A percentile compares a stretch with the other conserved stretches of the same genome.
Evolutionary conservation across 164 flowering plant species (phyloP).

Genomic region (Aristolochia fimbriata): DNA sequence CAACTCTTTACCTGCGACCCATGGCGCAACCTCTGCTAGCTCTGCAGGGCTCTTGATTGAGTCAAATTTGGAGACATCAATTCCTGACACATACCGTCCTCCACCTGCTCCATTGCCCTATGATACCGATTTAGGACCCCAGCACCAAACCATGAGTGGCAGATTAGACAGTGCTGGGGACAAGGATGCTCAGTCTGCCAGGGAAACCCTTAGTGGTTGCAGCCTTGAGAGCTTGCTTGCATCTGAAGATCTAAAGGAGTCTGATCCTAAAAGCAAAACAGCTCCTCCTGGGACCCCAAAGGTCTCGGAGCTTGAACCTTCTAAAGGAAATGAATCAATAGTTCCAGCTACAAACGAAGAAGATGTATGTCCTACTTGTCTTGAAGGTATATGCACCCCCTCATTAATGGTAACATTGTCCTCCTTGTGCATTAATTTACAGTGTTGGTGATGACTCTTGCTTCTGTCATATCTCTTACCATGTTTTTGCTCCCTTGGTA

Average conservation of each 20-base stretch:
- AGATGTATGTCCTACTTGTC: constrained; percentile 79
- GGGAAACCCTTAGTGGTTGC: constrained; percentile 21
- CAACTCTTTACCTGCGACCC: constrained; percentile 33
- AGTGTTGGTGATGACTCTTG: not conserved
- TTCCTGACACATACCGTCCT: constrained; percentile 57
- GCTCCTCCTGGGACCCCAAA: constrained; percentile 34
- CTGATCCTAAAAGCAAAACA: constrained; percentile 27
- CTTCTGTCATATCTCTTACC: too few relatives aligned
- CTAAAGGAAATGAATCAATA: constrained; percentile 22
- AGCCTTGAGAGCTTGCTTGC: constrained; percentile 22
- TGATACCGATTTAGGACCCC: constrained; percentile 45
- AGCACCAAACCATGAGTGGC: constrained; percentile 26
- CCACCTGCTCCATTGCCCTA: constrained; percentile 82
- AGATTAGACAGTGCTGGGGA: constrained; percentile 11
- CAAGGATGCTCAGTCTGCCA: constrained; percentile 2
- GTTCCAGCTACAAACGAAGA: constrained; percentile 40
- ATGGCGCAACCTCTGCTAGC: constrained; percentile 27
- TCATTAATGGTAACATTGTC: not conserved
- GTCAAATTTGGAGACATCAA: constrained; percentile 48
- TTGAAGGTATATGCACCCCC: constrained; percentile 50
- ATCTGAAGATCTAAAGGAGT: constrained; percentile 26
- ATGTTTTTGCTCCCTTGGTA: too few relatives aligned
- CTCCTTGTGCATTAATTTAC: not conserved
- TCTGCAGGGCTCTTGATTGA: constrained; percentile 45
- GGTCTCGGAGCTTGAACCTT: constrained; percentile 25